These are phyloP conservation scores for Leccinum glutinopallens DNA, from an alignment of 1,284 basidiomycete species.

Conservation along the genomic window DNA sequence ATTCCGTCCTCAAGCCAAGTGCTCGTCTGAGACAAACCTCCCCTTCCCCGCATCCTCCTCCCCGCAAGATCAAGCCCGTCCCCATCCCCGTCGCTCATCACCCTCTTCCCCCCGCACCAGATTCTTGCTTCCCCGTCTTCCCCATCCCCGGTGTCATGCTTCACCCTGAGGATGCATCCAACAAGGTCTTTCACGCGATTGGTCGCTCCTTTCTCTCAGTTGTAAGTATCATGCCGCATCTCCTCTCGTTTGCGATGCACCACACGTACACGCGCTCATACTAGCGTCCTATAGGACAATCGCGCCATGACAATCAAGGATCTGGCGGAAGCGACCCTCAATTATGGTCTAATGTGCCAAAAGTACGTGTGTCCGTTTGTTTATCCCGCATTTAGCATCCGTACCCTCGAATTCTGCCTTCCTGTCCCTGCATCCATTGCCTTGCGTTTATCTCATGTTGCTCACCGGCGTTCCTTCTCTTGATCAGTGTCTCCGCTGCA, in stretches of 20 bases:
- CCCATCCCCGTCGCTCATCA: constrained; percentile 26
- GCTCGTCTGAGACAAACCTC: constrained; percentile 48
- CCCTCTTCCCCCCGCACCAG: constrained; percentile 17
- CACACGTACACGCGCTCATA: constrained; percentile 17
- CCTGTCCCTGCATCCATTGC: constrained; percentile 13
- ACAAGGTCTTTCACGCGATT: constrained; percentile 70
- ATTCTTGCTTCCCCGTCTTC: constrained; percentile 40
- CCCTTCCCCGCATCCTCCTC: constrained; percentile 32
- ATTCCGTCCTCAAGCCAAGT: constrained; percentile 53
- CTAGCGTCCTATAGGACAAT: constrained; percentile 53
- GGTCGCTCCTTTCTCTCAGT: constrained; percentile 71
- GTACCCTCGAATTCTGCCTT: constrained; percentile 6
- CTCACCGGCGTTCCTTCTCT: constrained; percentile 13
- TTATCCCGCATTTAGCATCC: constrained; percentile 12
- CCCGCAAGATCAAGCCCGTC: constrained; percentile 42
- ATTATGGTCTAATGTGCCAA: constrained; percentile 67
- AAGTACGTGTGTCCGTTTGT: constrained; percentile 52
- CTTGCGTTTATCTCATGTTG: constrained; percentile 21
- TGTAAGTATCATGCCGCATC: constrained; percentile 45
- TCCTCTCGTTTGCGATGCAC: constrained; percentile 17
- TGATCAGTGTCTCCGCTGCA: constrained; percentile 65
- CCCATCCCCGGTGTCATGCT: constrained; percentile 63
- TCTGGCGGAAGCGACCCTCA: constrained; percentile 67
- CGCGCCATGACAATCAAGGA: constrained; percentile 83
- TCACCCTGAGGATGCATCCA: constrained; percentile 69